Conservation (phyloP, 2,329 filamentous ascomycete species). For the Elsinoe batatas region DNA sequence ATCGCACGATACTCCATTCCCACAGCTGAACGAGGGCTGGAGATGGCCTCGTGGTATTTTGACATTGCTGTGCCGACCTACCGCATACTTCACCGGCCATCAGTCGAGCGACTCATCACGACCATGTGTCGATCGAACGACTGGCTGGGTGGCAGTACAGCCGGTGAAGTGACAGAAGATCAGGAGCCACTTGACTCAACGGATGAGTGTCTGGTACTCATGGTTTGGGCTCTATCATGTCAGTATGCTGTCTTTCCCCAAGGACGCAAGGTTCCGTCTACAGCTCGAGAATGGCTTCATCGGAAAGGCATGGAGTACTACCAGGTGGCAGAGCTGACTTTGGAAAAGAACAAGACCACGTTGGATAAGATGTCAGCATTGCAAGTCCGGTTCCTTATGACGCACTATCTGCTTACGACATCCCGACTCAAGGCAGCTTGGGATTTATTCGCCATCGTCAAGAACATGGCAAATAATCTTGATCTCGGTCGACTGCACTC, state of each 20-base stretch:
- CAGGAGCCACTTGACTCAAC: neutral
- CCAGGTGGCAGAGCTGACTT: conserved; percentile 19
- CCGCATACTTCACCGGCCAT: conserved; percentile 36
- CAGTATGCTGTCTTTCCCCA: conserved; percentile 20
- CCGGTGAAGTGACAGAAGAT: conserved; percentile 25
- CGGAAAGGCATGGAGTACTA: conserved; percentile 23
- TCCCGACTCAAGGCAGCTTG: conserved; percentile 30
- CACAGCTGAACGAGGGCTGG: conserved; percentile 34
- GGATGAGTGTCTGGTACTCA: conserved; percentile 39
- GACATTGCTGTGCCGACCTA: conserved; percentile 35
- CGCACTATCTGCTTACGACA: conserved; percentile 31
- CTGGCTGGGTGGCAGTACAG: conserved; percentile 40
- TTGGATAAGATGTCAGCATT: conserved; percentile 25
- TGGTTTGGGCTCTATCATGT: conserved; percentile 43
- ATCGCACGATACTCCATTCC: conserved; percentile 38
- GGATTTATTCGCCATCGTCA: conserved; percentile 29
- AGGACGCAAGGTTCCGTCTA: conserved; percentile 12
- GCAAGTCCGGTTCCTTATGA: conserved; percentile 33
- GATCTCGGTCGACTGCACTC: neutral
- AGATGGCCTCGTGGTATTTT: conserved; percentile 33
- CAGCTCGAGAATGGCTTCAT: conserved; percentile 16
- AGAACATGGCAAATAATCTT: conserved; percentile 27
- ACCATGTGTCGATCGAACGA: conserved; percentile 13
- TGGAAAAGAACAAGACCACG: conserved; percentile 21
- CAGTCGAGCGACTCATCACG: conserved; percentile 23